Evolutionary conservation across 169 alveolate genomes (phyloP), one percentile per base, ranked within the genome.

Genomic region (Blepharisma undulans): DNA sequence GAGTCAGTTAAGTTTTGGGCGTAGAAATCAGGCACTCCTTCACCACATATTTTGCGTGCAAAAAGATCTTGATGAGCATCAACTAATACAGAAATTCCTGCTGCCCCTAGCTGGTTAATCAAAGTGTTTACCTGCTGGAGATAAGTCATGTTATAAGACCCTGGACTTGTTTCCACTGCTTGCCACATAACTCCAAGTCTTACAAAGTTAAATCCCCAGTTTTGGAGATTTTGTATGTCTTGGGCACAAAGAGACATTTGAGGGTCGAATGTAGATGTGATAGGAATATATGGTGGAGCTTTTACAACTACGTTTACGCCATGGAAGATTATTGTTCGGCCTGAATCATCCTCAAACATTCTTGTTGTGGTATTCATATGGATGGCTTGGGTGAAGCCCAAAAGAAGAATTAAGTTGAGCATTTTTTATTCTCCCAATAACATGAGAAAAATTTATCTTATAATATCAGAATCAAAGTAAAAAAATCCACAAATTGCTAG

Each of bases 111-210:
- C 30, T 59, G 85, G 77, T 95, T 95, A 27, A 96, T 93, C n/a
- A 97, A 89, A 27, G 92, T 87, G 36, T 92, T 92, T 21, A 96
- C 92, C 77, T 94, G 86, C 25, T 93, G 93, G 34, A 96, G 92
- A 88, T 96, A 97, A n/a, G 96, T 94, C 61, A 72, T 36, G 81
- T 97, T 95, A 88, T 94, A 97, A 66, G 87, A 34, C 66, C 98
- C 97, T 25, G 93, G 94, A 6, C 89, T 90, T 16, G 91, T 91
- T 89, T 97, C 98, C 2, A 96, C 97, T 74, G 97, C 96, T 88
- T 95, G 97, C 98, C 98, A 97, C 79, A 96, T 95, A 19, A 97
- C 96, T 80, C 97, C 97, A 21, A 97, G 91, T 93, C 98, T 87
- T 18, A 97, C 95, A 25, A 94, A 84, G 85, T 95, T 96, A 61